A percentile compares a stretch with the other conserved stretches of the same genome.
phyloP scores from a whole-genome alignment of 495 filamentous ascomycete species.

The Penicillium herquei region DNA sequence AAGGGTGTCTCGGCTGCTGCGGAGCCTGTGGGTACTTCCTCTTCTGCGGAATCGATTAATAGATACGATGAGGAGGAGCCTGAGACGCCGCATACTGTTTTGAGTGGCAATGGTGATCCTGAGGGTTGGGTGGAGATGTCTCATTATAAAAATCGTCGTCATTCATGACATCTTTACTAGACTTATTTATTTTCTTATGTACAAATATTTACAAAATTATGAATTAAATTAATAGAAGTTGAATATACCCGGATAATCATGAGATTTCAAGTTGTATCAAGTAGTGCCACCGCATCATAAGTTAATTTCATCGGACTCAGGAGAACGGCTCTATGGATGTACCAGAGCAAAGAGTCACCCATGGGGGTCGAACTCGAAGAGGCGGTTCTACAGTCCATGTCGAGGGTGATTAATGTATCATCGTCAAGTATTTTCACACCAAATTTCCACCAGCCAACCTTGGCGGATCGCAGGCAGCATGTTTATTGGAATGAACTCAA shows the following conservation, averaged over 20 bases:
- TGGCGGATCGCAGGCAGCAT: too few relatives aligned
- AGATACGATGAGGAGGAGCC: conserved; percentile 9
- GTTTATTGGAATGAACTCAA: too few relatives aligned
- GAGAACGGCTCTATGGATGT: too few relatives aligned
- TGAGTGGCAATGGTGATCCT: conserved; percentile 8
- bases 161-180: neutral
- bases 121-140: conserved; percentile 20
- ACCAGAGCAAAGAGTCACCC: too few relatives aligned
- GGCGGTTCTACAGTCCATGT: too few relatives aligned
- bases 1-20: conserved; percentile 3
- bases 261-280: neutral
- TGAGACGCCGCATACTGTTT: conserved; percentile 12
- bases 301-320: too few relatives aligned
- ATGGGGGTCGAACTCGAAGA: too few relatives aligned
- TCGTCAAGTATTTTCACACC: too few relatives aligned
- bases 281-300: too few relatives aligned
- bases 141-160: conserved; percentile 11
- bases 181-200: neutral
- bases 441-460: too few relatives aligned
- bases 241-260: too few relatives aligned
- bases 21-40: conserved; percentile 3
- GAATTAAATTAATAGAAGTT: neutral
- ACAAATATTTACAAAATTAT: neutral
- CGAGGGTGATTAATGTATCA: too few relatives aligned
- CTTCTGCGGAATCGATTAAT: conserved; percentile 6